Conservation (phyloP, 768 basidiomycete species). For the Butyriboletus loyo region DNA sequence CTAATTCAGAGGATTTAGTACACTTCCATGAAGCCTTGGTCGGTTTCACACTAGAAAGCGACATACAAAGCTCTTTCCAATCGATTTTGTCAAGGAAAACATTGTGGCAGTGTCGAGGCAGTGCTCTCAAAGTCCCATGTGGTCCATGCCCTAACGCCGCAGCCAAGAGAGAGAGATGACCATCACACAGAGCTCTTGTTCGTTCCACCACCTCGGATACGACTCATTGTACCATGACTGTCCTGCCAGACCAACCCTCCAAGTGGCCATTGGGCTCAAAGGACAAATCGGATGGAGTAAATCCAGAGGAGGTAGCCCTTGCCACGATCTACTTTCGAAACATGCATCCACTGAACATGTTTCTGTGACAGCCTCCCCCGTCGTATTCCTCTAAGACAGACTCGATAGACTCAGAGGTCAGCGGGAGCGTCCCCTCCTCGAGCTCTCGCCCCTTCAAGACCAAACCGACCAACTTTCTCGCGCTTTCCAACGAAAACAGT, state of each 20-base stretch:
- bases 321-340: background rate
- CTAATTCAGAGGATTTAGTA: background rate
- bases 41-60: background rate
- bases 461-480: conserved; percentile 28
- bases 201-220: background rate
- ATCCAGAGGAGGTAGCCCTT: conserved; percentile 5
- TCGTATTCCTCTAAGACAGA: conserved; percentile 12
- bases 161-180: background rate
- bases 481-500: conserved; percentile 4
- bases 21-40: background rate
- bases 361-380: conserved; percentile 20
- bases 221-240: conserved; percentile 1
- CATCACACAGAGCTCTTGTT: background rate
- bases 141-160: background rate
- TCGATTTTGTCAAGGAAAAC: background rate
- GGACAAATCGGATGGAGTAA: background rate
- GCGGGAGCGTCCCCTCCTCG: background rate
- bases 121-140: background rate
- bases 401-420: background rate
- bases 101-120: no score
- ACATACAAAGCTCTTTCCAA: background rate
- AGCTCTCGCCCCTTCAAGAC: conserved; percentile 16
- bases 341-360: background rate
- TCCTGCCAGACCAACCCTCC: background rate
- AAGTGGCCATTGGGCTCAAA: background rate